Conservation (phyloP, 495 filamentous ascomycete species). For the Beverwykella pulmonaria region DNA sequence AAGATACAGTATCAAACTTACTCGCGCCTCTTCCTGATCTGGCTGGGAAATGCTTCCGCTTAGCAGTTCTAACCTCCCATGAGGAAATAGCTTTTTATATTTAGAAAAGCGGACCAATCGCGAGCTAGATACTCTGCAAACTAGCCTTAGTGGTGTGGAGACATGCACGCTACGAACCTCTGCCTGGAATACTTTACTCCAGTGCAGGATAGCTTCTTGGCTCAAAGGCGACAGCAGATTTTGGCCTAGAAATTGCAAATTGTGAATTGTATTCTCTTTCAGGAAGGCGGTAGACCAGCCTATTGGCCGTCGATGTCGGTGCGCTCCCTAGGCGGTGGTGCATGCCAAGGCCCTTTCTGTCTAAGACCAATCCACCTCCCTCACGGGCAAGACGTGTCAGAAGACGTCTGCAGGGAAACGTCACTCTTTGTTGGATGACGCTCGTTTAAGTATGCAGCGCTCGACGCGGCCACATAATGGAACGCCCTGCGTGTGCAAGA, state of each 20-base stretch:
- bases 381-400: conserved; percentile 3
- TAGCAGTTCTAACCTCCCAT: neutral
- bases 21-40: neutral
- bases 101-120: neutral
- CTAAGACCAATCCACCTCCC: too few species aligned
- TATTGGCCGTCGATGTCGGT: neutral
- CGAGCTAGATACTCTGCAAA: neutral
- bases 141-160: neutral
- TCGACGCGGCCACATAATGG: neutral
- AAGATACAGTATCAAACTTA: neutral
- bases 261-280: neutral
- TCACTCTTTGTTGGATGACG: conserved; percentile 5
- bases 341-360: conserved; percentile 4
- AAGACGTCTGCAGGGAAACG: conserved; percentile 2
- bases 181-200: too few species aligned
- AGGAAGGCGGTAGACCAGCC: neutral
- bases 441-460: neutral
- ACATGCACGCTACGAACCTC: too few species aligned
- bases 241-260: neutral
- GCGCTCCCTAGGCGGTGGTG: neutral
- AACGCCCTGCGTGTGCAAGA: neutral
- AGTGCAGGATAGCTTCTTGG: too few species aligned
- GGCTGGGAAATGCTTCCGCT: neutral
- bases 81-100: neutral
- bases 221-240: neutral